Conservation (phyloP, 139 green algal species). For the Mesotaenium endlicherianum region DNA sequence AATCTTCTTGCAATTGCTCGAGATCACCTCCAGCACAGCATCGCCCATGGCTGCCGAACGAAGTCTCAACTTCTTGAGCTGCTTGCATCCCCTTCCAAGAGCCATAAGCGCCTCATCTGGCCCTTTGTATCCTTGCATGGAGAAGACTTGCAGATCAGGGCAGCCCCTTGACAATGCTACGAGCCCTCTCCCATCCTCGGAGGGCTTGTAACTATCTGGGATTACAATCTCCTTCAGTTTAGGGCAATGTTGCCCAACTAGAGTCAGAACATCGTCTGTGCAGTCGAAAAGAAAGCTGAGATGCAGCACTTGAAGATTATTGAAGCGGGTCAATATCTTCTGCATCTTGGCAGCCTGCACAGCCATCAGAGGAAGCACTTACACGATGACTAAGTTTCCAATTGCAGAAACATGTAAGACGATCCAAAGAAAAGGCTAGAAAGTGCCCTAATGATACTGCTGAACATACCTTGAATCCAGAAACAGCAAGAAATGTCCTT, state of each 20-base stretch:
- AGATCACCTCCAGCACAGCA: slow-evolving; percentile 2
- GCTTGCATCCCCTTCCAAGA: neutral
- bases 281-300: slow-evolving; percentile 35
- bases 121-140: slow-evolving; percentile 18
- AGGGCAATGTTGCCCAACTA: neutral
- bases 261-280: slow-evolving; percentile 8
- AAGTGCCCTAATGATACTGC: neutral
- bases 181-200: neutral
- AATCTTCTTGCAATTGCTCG: slow-evolving; percentile 3
- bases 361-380: neutral
- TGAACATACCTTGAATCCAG: neutral
- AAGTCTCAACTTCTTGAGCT: slow-evolving; percentile 5
- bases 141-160: neutral
- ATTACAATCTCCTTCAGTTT: slow-evolving; percentile 19
- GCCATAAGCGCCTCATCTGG: slow-evolving; percentile 21
- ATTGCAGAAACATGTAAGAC: neutral
- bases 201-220: slow-evolving; percentile 14
- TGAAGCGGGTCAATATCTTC: slow-evolving; percentile 4
- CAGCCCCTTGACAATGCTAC: slow-evolving; percentile 12
- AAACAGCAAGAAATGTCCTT: neutral
- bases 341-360: slow-evolving; percentile 24
- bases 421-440: neutral
- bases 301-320: neutral
- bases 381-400: neutral
- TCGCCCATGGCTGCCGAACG: slow-evolving; percentile 7